Evolutionary conservation across 2,329 filamentous ascomycete genomes (phyloP), one percentile per base, ranked within the genome.

Genomic region (Trichophyton simii): DNA sequence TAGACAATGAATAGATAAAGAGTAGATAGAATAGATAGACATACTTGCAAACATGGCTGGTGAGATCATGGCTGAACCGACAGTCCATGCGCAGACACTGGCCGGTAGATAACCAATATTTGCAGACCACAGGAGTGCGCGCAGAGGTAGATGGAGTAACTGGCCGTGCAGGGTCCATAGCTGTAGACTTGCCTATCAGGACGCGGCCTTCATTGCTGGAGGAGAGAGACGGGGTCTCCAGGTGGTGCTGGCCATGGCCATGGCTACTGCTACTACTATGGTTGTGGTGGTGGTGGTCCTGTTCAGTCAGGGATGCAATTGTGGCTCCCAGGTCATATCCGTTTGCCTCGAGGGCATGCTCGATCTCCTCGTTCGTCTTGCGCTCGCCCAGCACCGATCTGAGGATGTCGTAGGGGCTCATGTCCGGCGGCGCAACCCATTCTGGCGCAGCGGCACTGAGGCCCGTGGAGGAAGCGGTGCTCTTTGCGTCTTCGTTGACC

Each of bases 371-470:
- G 68, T 97, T 92, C 1, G 89, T 87, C 69, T 88, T 87, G 60
- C 89, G 86, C 68, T 94, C 90, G 57, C 92, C 90, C 28, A 99
- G 80, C 46, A 99, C 95, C 4, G 92, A 96, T 64, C 94, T 88
- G 61, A 99, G 81, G 83, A 99, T 97, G 72, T 99, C 94, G 75
- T 96, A 96, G 0, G 94, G 92, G 62, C 89, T 95, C 92, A 99
- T 97, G 70, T 97, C 91, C 61, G 85, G 83, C 69, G 88, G 87
- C 71, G 83, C 81, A 13, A 86, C 79, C 76, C 84, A 96, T 72
- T 96, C 91, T 25, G 91, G 87, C 3, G 89, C 89, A 13, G 87
- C 87, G 50, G 85, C 87, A 69, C 90, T 91, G 63, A 92, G 80
- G 38, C 83, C 85, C 66, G 86, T 90, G 25, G 91, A 96, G 25